Percentiles rank a stretch among this genome's conserved stretches.
Evolutionary conservation across 2,329 filamentous ascomycete genomes (phyloP).

Genomic region (Ceratocystis destructans): DNA sequence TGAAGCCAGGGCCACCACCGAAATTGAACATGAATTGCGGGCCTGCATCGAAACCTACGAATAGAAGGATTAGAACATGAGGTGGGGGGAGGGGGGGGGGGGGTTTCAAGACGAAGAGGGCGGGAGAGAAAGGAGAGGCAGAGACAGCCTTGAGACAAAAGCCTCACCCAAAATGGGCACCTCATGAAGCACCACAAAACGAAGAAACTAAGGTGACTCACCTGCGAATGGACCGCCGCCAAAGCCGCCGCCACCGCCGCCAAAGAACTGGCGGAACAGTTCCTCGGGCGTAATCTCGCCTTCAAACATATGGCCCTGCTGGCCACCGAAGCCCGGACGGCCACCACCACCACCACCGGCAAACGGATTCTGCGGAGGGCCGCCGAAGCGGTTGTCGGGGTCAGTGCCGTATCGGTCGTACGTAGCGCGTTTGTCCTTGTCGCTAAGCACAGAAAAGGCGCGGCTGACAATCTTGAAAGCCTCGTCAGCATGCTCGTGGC

Average conservation of each 20-base stretch:
- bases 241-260: conserved; percentile 58
- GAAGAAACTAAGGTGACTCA: conserved; percentile 22
- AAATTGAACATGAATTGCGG: conserved; percentile 93
- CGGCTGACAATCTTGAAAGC: conserved; percentile 96
- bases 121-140: neutral
- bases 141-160: neutral
- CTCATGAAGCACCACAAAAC: neutral
- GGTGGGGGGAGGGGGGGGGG: neutral
- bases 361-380: conserved; percentile 46
- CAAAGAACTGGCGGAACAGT: conserved; percentile 94
- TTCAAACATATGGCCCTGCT: conserved; percentile 51
- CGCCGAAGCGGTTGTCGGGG: conserved; percentile 72
- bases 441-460: conserved; percentile 84
- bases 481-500: conserved; percentile 86
- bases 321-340: conserved; percentile 38
- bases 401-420: conserved; percentile 85
- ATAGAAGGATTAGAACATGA: neutral
- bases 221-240: conserved; percentile 42
- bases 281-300: conserved; percentile 94
- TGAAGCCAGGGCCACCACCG: conserved; percentile 71
- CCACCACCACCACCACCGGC: conserved; percentile 28
- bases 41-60: conserved; percentile 53
- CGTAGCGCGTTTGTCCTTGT: conserved; percentile 81
- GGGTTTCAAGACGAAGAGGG: neutral
- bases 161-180: no score